These are phyloP conservation scores for Galeopsis tetrahit DNA, from an alignment of 257 asterid genomes.

Conservation along the genomic window DNA sequence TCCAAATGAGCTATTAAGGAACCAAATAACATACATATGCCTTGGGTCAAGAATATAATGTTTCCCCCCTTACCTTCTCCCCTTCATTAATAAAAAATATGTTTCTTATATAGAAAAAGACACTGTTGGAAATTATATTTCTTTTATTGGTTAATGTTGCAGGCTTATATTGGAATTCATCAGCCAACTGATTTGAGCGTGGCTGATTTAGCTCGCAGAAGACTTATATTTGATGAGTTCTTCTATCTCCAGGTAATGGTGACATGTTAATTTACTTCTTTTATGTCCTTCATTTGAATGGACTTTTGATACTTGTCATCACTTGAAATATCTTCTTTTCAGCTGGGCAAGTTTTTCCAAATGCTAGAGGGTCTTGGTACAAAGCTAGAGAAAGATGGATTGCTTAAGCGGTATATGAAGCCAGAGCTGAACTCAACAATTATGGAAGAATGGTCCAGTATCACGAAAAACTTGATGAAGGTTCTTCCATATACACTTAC, in stretches of 20 bases:
- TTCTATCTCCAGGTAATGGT: slow-evolving; percentile 86
- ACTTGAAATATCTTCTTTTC: slow-evolving; percentile 25
- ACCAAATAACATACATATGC: not conserved
- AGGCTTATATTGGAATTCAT: slow-evolving; percentile 96
- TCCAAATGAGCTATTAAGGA: not conserved
- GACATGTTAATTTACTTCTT: slow-evolving; percentile 3
- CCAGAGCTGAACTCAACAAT: slow-evolving; percentile 58
- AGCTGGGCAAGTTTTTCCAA: slow-evolving; percentile 88
- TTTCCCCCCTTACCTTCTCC: not conserved
- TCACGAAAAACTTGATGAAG: slow-evolving; percentile 64
- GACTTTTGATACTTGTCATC: not conserved
- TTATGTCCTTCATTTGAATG: not conserved
- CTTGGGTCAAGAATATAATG: not conserved
- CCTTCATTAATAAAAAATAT: not conserved
- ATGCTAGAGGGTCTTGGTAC: slow-evolving; percentile 94
- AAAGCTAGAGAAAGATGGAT: slow-evolving; percentile 69
- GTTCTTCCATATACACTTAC: slow-evolving; percentile 90
- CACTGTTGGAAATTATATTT: slow-evolving; percentile 25
- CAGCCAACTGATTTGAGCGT: slow-evolving; percentile 66
- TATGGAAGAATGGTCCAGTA: slow-evolving; percentile 75
- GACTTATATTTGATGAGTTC: slow-evolving; percentile 98
- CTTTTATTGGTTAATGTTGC: slow-evolving; percentile 36
- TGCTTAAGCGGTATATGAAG: slow-evolving; percentile 70
- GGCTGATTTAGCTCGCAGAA: slow-evolving; percentile 90
- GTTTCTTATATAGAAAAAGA: not conserved